Conservation (phyloP, 2,329 filamentous ascomycete genomes). For the Myriosclerotinia curreyana region DNA sequence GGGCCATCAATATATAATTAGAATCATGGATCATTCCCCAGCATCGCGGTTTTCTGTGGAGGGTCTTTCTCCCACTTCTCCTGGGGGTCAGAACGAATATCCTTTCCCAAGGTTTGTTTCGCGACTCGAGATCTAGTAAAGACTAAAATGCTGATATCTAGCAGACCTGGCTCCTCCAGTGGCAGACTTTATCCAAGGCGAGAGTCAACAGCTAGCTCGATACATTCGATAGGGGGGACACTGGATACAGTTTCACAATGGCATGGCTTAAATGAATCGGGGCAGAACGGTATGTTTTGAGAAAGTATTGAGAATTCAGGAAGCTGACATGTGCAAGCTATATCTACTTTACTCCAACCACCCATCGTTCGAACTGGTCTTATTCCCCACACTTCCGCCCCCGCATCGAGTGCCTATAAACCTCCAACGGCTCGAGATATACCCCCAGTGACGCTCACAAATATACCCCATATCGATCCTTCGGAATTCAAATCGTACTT, state of each 20-base stretch:
- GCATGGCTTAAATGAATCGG: slow-evolving; percentile 65
- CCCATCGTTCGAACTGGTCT: slow-evolving; percentile 87
- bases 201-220: slow-evolving; percentile 82
- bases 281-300: slow-evolving; percentile 68
- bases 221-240: slow-evolving; percentile 81
- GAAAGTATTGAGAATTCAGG: neutral
- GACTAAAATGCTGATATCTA: slow-evolving; percentile 43
- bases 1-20: slow-evolving; percentile 16
- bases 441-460: slow-evolving; percentile 85
- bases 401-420: slow-evolving; percentile 69
- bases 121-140: slow-evolving; percentile 40
- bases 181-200: slow-evolving; percentile 55
- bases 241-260: slow-evolving; percentile 64
- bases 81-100: slow-evolving; percentile 45
- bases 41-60: slow-evolving; percentile 47
- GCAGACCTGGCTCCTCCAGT: slow-evolving; percentile 37
- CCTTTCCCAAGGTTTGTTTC: slow-evolving; percentile 51
- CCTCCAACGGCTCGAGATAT: slow-evolving; percentile 86
- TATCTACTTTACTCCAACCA: slow-evolving; percentile 88
- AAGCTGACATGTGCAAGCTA: slow-evolving; percentile 54
- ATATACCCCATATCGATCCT: slow-evolving; percentile 76
- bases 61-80: slow-evolving; percentile 46
- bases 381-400: slow-evolving; percentile 70
- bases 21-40: slow-evolving; percentile 43
- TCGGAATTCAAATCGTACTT: slow-evolving; percentile 83